phyloP scores from a whole-genome alignment of 768 basidiomycete genomes.

The Leucosporidium scottii region DNA sequence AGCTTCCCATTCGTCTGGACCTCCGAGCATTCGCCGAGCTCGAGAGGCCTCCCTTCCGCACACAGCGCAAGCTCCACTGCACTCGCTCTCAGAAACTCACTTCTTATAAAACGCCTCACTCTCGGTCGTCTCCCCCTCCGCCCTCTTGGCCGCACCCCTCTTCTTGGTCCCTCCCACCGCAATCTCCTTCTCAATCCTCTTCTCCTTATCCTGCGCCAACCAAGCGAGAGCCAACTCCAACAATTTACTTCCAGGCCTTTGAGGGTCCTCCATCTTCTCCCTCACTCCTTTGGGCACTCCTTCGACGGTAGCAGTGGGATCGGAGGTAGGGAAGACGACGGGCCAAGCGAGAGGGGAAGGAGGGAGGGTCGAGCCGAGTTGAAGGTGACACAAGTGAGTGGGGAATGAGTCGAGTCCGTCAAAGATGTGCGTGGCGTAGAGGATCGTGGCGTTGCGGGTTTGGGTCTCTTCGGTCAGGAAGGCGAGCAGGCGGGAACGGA shows the following conservation, averaged over 20 bases:
- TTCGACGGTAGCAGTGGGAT: slow-evolving; percentile 33
- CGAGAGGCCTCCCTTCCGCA: rapidly evolving
- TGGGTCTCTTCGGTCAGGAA: slow-evolving; percentile 81
- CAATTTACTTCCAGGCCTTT: slow-evolving; percentile 45
- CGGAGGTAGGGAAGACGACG: slow-evolving; percentile 32
- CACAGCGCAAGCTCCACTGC: neutral
- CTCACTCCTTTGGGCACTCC: slow-evolving; percentile 25
- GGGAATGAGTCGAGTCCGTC: slow-evolving; percentile 88
- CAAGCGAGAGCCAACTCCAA: slow-evolving; percentile 74
- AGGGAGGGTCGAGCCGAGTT: slow-evolving; percentile 65
- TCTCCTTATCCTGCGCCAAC: slow-evolving; percentile 73
- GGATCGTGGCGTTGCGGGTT: slow-evolving; percentile 70
- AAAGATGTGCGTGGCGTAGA: slow-evolving; percentile 73
- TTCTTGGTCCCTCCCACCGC: slow-evolving; percentile 53
- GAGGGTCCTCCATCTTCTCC: slow-evolving; percentile 25
- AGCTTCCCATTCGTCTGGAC: neutral
- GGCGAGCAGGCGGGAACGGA: slow-evolving; percentile 77
- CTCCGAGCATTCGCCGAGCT: neutral
- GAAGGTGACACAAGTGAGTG: slow-evolving; percentile 87
- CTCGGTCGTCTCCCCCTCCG: slow-evolving; percentile 59
- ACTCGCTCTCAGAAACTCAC: slow-evolving; percentile 42
- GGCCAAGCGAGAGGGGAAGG: slow-evolving; percentile 62
- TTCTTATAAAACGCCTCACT: slow-evolving; percentile 80
- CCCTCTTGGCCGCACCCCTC: slow-evolving; percentile 55
- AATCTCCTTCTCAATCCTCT: slow-evolving; percentile 44